A percentile compares a stretch with the other conserved stretches of the same genome.
These are phyloP conservation scores for Rubroboletus satanas DNA, from an alignment of 768 basidiomycete genomes.

Conservation along the genomic window DNA sequence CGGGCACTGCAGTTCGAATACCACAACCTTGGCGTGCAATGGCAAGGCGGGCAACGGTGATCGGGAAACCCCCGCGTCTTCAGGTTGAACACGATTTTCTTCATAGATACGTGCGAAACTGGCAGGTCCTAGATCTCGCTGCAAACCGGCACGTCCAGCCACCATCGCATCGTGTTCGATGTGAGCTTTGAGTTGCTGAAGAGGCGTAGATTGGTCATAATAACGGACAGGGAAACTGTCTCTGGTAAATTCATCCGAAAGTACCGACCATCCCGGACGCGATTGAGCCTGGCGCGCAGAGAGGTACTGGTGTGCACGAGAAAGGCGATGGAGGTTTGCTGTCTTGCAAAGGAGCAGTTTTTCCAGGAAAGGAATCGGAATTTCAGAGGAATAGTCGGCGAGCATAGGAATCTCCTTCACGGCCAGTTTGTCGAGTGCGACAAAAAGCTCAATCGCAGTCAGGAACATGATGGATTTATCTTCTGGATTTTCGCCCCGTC, in stretches of 20 bases:
- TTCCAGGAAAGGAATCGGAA: constrained; percentile 19
- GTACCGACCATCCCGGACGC: constrained; percentile 27
- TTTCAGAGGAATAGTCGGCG: constrained; percentile 30
- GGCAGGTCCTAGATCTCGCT: neutral
- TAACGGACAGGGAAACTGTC: constrained; percentile 35
- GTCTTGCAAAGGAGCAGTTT: constrained; percentile 26
- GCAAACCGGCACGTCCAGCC: too few species aligned
- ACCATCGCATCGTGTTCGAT: too few species aligned
- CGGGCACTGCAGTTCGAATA: constrained; percentile 42
- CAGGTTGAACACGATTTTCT: too few species aligned
- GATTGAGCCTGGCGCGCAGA: constrained; percentile 22
- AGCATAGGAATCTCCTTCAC: constrained; percentile 24
- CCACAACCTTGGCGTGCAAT: constrained; percentile 19
- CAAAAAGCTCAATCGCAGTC: constrained; percentile 32
- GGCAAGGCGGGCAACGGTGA: constrained; percentile 41
- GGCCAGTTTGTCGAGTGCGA: constrained; percentile 29
- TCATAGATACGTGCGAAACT: neutral
- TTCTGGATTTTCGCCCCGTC: constrained; percentile 24
- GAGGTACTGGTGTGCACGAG: constrained; percentile 30
- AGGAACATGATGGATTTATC: constrained; percentile 39
- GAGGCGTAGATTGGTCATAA: constrained; percentile 16
- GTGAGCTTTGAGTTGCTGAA: too few species aligned
- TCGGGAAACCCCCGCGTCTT: neutral
- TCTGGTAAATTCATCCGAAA: constrained; percentile 17
- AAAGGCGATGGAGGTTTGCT: constrained; percentile 26